Conservation (phyloP, 768 basidiomycete genomes). For the Auriculariales sp. region DNA sequence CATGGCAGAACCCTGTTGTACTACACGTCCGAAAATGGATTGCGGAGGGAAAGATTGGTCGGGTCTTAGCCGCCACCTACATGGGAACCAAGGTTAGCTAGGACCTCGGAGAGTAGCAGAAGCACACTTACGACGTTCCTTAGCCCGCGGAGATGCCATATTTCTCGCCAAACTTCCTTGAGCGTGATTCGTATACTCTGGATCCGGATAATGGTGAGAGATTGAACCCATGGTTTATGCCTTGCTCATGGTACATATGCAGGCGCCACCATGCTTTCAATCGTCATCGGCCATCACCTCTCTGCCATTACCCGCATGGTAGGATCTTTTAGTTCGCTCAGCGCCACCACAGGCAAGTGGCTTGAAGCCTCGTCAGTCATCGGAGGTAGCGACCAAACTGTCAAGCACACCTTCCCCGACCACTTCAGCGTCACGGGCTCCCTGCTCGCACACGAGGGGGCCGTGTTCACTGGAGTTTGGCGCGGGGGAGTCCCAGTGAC, state of each 20-base stretch:
- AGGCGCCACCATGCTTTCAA: conserved; percentile 15
- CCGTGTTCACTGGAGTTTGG: conserved; percentile 15
- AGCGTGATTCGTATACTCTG: not conserved
- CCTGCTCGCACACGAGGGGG: conserved; percentile 15
- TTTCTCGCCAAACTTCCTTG: not conserved
- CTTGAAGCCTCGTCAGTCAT: conserved; percentile 14
- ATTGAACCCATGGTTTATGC: not conserved
- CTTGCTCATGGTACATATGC: not conserved
- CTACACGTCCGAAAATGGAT: not conserved
- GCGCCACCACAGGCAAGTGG: conserved; percentile 14
- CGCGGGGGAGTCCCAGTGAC: conserved; percentile 12
- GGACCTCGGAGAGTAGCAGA: no score
- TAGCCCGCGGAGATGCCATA: not conserved
- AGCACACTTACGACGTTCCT: no score
- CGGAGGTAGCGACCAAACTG: conserved; percentile 12
- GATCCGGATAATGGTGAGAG: not conserved
- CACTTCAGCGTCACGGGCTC: conserved; percentile 18
- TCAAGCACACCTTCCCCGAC: conserved; percentile 13
- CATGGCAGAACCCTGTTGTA: conserved; percentile 9
- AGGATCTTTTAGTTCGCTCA: conserved; percentile 18
- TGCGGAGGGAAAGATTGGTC: not conserved
- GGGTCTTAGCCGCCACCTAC: not conserved
- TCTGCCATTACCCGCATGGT: conserved; percentile 16
- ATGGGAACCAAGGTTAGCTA: not conserved
- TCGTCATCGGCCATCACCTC: conserved; percentile 18